Evolutionary conservation across 108 stramenopile species (phyloP), one percentile per base, ranked within the genome.

Genomic region (Conticribra guillardii): DNA sequence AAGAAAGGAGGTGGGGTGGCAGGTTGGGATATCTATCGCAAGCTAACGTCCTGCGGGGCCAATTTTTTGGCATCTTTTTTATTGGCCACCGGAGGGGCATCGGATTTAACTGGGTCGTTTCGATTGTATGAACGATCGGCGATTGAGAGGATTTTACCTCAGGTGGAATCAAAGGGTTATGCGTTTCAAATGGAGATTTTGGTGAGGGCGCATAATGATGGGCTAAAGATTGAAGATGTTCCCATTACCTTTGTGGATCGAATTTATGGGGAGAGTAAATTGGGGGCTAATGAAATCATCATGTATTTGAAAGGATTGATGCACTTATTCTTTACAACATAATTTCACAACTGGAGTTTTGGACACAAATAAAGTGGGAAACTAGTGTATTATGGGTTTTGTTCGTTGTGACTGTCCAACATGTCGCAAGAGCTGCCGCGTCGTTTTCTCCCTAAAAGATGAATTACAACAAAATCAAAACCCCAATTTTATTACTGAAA

Each of bases 181-280:
- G 98, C 97, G 24, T 99, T 99, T 75, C 98, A 99, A 71, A 99
- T 99, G 99, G 98, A 99, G 71, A 97, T 98, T 59, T 76, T 97
- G 44, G 93, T 98, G 15, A 73, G 95, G 59, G 93, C 97, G 27
- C 80, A 84, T 51, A 81, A 89, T 22, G 83, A 75, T 27, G 96
- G 96, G 17, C 91, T 92, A 68, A 76, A 55, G 33, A 82, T 99
- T 19, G 93, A 67, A 34, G 98, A 99, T 69, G 96, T 99, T 17
- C 96, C 96, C 0, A 99, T 99, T 59, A 80, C 88, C 2, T 99
- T 99, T 73, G 98, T 99, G 11, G 99, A 99, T 88, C 79, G 99
- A 32, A 90, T 99, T 45, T 98, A 98, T 65, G 99, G 99, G 27
- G 97, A 96, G 79, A 96, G 95, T 68, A 99, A 99, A 75, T 73